Evolutionary conservation across 768 basidiomycete genomes (phyloP), one percentile per base, ranked within the genome.

Genomic region (Suillus subluteus): DNA sequence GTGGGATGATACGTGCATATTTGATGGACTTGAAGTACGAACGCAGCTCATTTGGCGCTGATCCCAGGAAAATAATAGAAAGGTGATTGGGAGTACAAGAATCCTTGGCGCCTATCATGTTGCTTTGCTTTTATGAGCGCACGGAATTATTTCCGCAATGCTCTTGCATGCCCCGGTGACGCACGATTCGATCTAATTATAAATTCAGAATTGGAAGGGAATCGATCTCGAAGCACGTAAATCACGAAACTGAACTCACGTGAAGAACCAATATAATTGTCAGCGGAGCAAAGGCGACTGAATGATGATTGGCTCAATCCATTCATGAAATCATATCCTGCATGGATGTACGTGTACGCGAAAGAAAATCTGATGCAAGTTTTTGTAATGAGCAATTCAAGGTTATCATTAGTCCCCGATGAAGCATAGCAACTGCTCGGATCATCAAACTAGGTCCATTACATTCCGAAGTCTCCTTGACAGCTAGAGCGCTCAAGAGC

Each of bases 361-460:
- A 61, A 66, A 72, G 67, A 68, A 63, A 59, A 30, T 62, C 56
- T 68, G 68, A 67, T 65, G 69, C 68, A 72, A 66, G 8, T 41
- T 62, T 37, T 55, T 43, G 26, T 52, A 40, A 61, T 52, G 40
- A 61, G 26, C 23, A 12, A 18, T 41, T 26, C 58, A 58, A 58
- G 58, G 58, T 40, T 40, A 40, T 40, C 38, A 38, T 35, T 38
- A 65, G 63, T 61, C 64, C 63, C 43, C 46, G 68, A 70, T 44
- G 62, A 64, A 70, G 67, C 76, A 70, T 79, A 70, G 44, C 76
- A 71, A 79, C 77, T 58, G 58, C 59, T 67, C 68, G 70, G 64
- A 66, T 58, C 66, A 55, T 41, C 58, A 37, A 35, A 16, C 5
- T 32, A 26, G 35, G 35, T 56, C 55, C 37, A 56, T 56, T 56